Conservation (phyloP, 768 basidiomycete species). For the Phaeolepiota aurea region DNA sequence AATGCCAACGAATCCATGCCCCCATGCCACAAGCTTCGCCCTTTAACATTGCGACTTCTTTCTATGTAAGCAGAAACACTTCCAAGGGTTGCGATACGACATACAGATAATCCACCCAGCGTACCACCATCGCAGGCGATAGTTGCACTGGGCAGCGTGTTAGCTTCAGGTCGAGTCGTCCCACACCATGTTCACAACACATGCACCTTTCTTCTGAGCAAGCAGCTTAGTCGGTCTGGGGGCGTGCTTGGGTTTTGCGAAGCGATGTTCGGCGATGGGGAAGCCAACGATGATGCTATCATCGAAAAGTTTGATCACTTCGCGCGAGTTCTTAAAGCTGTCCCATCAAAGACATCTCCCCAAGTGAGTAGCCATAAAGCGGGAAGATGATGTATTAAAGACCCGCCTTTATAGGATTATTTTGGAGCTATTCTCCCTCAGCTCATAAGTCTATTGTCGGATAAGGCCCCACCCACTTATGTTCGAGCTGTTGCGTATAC, state of each 20-base stretch:
- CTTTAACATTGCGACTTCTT: conserved; percentile 47
- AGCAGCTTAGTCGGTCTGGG: conserved; percentile 60
- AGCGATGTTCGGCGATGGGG: conserved; percentile 62
- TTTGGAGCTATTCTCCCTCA: conserved; percentile 45
- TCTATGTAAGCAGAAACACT: conserved; percentile 42
- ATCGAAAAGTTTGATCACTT: conserved; percentile 71
- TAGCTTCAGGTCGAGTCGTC: conserved; percentile 35
- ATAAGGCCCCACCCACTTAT: conserved; percentile 33
- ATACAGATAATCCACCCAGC: conserved; percentile 24
- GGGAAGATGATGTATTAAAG: background rate
- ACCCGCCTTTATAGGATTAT: conserved; percentile 42
- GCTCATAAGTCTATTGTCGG: conserved; percentile 41
- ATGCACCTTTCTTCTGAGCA: conserved; percentile 56
- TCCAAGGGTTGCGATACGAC: background rate
- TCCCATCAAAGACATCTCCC: conserved; percentile 46
- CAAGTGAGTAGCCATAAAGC: conserved; percentile 41
- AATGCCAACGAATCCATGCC: conserved; percentile 25
- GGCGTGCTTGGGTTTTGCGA: conserved; percentile 64
- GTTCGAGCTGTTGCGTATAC: conserved; percentile 60
- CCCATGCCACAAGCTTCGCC: conserved; percentile 39
- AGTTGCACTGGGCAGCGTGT: conserved; percentile 50
- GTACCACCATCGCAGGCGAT: conserved; percentile 62
- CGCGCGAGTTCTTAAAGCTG: conserved; percentile 50
- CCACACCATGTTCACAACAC: conserved; percentile 47
- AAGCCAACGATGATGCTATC: conserved; percentile 37